Base-by-base conservation (phyloP, 345 rosid species). In the Salix udensis region DNA sequence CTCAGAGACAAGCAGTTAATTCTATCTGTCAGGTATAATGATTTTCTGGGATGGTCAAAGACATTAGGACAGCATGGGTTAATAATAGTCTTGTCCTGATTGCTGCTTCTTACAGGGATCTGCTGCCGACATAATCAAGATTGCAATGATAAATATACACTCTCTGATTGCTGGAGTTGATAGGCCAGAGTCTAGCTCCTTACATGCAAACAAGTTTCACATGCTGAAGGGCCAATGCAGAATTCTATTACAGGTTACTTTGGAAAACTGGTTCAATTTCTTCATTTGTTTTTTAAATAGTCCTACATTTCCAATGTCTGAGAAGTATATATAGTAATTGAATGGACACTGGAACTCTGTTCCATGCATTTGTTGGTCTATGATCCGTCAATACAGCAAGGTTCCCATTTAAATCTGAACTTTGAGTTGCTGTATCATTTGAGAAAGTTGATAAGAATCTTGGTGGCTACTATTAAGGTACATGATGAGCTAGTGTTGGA, bases 1-100 rank as follows among this genome's bases (percentile, higher is more conserved):
- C 98, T 83, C 96, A 92, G 85, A 91, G 99, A 78, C 99, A 96
- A 86, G 98, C 97, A 58, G 98, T 93, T 65, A 96, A 96, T 84
- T 96, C 99, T 79, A 88, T 96, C 80, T 93, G 98, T 84, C 98
- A 91, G 97, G 99, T 96, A 86, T 71, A 40, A 62, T 44, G 73
- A 66, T 71, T 19, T 46, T 79, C 18, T n/a, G 76, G 48, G 62
- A 42, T 61, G 39, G 30, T 62, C 64, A 30, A 64, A 23, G 53
- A 42, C 46, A 42, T 42, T 42, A 42, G 46, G 46, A 37, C 34
- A 70, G 40, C 34, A n/a, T 67, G 26, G 14, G 62, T 23, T 64
- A 8, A 34, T 67, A 9, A 39, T 31, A 52, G 40, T 64, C 39
- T 50, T 77, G 50, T 75, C 70, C 76, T 84, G 74, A 78, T 73